These are phyloP conservation scores for Orbilia blumenaviensis DNA, from an alignment of 2,329 filamentous ascomycete genomes.

Conservation along the genomic window DNA sequence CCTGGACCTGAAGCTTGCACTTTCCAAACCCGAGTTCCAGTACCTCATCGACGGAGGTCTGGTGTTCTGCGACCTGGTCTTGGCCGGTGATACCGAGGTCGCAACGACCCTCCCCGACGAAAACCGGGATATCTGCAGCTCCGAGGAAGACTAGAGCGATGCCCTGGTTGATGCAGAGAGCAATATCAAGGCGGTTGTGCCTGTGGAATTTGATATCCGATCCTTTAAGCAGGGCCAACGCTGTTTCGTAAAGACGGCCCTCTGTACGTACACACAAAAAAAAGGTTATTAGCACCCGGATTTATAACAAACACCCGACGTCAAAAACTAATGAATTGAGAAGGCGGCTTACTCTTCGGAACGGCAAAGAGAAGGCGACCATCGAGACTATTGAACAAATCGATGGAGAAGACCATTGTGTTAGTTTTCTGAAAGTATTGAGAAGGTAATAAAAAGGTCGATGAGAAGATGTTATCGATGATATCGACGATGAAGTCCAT, in stretches of 20 bases:
- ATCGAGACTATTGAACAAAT: constrained; percentile 66
- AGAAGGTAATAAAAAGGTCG: not conserved
- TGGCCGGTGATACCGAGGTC: constrained; percentile 93
- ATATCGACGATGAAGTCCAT: not conserved
- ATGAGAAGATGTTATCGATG: not conserved
- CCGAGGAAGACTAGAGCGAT: constrained; percentile 97
- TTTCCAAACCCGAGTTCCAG: constrained; percentile 89
- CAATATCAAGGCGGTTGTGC: constrained; percentile 94
- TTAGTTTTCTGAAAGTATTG: constrained; percentile 2
- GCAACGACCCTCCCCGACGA: constrained; percentile 92
- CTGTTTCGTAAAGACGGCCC: constrained; percentile 87
- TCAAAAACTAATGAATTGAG: too few species aligned
- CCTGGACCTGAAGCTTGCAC: constrained; percentile 96
- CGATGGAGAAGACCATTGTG: constrained; percentile 8
- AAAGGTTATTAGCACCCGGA: constrained; percentile 1
- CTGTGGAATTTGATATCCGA: constrained; percentile 96
- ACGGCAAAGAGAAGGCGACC: constrained; percentile 94
- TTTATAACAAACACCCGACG: too few species aligned
- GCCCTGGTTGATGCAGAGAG: constrained; percentile 94
- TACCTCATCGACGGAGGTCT: constrained; percentile 77
- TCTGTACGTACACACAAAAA: constrained; percentile 66
- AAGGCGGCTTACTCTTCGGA: constrained; percentile 81
- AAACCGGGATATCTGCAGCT: constrained; percentile 95
- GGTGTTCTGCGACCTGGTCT: constrained; percentile 76
- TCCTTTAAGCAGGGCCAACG: constrained; percentile 88